phyloP scores from a whole-genome alignment of 1,139 yeast species.

The Dujonia santamariae region DNA sequence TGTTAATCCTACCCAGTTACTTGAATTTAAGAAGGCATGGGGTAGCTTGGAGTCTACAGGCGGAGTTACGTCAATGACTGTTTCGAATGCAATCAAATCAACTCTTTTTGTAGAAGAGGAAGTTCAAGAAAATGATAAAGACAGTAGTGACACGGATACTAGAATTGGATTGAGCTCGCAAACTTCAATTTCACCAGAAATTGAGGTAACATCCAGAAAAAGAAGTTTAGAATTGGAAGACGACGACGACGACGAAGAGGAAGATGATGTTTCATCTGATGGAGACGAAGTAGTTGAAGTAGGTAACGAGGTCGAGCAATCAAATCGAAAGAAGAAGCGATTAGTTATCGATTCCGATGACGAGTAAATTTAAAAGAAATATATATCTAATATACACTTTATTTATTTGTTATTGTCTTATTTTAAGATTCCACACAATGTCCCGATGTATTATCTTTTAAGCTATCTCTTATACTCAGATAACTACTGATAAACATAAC shows the following conservation, averaged over 20 bases:
- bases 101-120: slow-evolving; percentile 13
- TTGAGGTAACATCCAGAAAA: slow-evolving; percentile 3
- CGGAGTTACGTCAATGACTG: slow-evolving; percentile 14
- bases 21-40: slow-evolving; percentile 41
- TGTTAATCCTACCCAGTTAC: slow-evolving; percentile 33
- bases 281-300: too few species aligned
- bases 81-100: slow-evolving; percentile 23
- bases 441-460: slow-evolving; percentile 20
- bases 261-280: too few species aligned
- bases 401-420: slow-evolving; percentile 2
- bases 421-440: slow-evolving; percentile 31
- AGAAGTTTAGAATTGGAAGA: background rate
- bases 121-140: slow-evolving; percentile 20
- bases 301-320: slow-evolving; percentile 5
- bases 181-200: background rate
- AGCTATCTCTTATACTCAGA: slow-evolving; percentile 62
- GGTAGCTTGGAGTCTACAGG: slow-evolving; percentile 20
- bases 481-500: slow-evolving; percentile 78
- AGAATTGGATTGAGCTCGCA: background rate
- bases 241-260: slow-evolving; percentile 6
- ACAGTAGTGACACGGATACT: background rate
- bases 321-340: slow-evolving; percentile 13
- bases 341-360: slow-evolving; percentile 24
- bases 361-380: slow-evolving; percentile 9
- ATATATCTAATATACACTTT: slow-evolving; percentile 4